Evolutionary conservation across 73 alveolate species (phyloP), one percentile per base, ranked within the genome.

Genomic region (Paramecium caudatum): DNA sequence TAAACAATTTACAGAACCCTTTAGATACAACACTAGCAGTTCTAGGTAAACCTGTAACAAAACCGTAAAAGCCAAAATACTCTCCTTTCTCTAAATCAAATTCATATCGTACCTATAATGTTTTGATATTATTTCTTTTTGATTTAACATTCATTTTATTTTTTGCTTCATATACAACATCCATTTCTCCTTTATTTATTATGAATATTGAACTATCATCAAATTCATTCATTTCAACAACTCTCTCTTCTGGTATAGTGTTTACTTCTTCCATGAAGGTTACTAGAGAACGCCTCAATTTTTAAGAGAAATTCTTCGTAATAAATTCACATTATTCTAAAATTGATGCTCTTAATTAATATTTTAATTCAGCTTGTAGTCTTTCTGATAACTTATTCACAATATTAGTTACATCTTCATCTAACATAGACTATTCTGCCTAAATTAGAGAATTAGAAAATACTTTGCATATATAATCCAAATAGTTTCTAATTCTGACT

Each of bases 381-480:
- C 45, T 39, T 13, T 36, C 62, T 41, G 88, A 74, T 19, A 74
- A 37, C 43, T 74, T 74, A 12, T 19, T 43, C 8, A 74, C 88
- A 74, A 74, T 74, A 15, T 23, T 21, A 9, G 88, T 41, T 7
- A 74, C 88, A 74, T 74, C 55, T 74, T 74, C 88, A 74, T 74
- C 88, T 8, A 41, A 16, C 68, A 45, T 74, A 3, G 62, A 41
- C 43, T 74, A 74, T 45, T 74, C 88, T 74, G 47, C 84, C 84
- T 68, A 68, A 68, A 10, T 68, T 68, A 34, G 27, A 5, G 8
- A 8, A 0, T 32, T 30, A 25, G 1, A 23, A 55, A 13, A 25
- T 68, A 37, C 88, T 23, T 45, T 74, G 65, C 88, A 74, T 9
- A 74, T 74, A 43, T 74, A 74, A 74, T 74, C 88, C 10, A 74